Conservation (phyloP, 2,329 filamentous ascomycete species). For the Exophiala xenobiotica region DNA sequence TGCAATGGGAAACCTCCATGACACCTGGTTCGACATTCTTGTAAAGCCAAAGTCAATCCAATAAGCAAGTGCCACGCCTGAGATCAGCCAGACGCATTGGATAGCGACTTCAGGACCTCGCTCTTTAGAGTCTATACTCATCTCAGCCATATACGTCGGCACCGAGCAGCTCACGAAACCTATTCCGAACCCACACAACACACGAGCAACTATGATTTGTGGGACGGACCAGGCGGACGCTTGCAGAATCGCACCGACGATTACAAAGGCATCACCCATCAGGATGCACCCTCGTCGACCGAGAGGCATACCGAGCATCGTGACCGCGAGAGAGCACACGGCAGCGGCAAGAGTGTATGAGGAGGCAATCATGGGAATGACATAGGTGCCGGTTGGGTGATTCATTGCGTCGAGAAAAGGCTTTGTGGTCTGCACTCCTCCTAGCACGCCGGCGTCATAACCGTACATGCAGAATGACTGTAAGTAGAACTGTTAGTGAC, state of each 20-base stretch:
- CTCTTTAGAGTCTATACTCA: constrained; percentile 32
- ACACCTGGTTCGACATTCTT: constrained; percentile 34
- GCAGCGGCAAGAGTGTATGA: constrained; percentile 28
- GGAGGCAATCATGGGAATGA: constrained; percentile 35
- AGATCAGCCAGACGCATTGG: constrained; percentile 33
- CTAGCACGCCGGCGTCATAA: constrained; percentile 39
- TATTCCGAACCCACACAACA: constrained; percentile 38
- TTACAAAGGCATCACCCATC: constrained; percentile 29
- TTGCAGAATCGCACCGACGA: constrained; percentile 35
- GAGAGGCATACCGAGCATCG: constrained; percentile 30
- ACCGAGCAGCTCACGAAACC: constrained; percentile 35
- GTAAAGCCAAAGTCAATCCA: constrained; percentile 34
- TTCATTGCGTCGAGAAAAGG: constrained; percentile 36
- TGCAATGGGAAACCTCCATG: constrained; percentile 37
- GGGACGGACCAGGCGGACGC: constrained; percentile 32
- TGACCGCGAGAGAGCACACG: constrained; percentile 33
- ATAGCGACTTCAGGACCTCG: constrained; percentile 33
- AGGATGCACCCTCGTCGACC: constrained; percentile 35
- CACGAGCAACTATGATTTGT: constrained; percentile 30
- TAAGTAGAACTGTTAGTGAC: background rate
- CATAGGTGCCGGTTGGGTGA: constrained; percentile 24
- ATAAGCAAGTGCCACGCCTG: constrained; percentile 34
- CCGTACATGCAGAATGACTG: constrained; percentile 37
- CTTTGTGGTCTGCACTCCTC: constrained; percentile 34
- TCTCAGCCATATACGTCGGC: constrained; percentile 37